Percentiles rank a stretch among this genome's conserved stretches.
Evolutionary conservation across 2,329 filamentous ascomycete species (phyloP).

Genomic region (Fusarium virguliforme): DNA sequence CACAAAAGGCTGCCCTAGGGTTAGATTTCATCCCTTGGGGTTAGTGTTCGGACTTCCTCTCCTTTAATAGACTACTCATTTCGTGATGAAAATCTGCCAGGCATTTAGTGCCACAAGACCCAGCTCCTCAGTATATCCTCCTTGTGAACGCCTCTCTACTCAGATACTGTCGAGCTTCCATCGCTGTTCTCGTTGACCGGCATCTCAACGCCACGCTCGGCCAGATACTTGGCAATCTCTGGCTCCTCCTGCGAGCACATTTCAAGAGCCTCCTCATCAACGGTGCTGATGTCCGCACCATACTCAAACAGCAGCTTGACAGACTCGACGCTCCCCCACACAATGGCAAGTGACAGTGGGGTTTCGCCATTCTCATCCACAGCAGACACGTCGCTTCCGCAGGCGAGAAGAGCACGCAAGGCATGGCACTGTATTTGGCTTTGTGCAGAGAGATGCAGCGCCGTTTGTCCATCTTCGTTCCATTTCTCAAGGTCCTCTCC

Average conservation of each 20-base stretch:
- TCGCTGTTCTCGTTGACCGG: background rate
- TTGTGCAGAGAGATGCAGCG: slow-evolving; percentile 15
- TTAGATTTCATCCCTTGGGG: too few species aligned
- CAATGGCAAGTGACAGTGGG: background rate
- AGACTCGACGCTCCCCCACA: background rate
- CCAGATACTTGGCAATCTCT: background rate
- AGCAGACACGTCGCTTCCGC: slow-evolving; percentile 5
- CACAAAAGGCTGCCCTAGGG: too few species aligned
- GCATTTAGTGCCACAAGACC: too few species aligned
- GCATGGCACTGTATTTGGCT: background rate
- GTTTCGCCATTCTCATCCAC: background rate
- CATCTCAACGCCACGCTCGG: slow-evolving; percentile 1
- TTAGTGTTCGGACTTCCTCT: too few species aligned
- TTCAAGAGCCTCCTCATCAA: slow-evolving; percentile 15
- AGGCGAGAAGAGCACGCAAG: background rate
- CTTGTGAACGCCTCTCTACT: background rate
- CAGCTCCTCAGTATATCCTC: too few species aligned
- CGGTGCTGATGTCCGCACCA: background rate
- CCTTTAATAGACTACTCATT: too few species aligned
- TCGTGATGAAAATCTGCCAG: too few species aligned
- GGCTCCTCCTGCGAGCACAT: slow-evolving; percentile 14
- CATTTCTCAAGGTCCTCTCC: background rate
- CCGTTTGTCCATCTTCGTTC: background rate
- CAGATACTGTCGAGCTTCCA: background rate
- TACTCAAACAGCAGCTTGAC: slow-evolving; percentile 21